A percentile compares a stretch with the other conserved stretches of the same genome.
Conservation (phyloP, 2,329 filamentous ascomycete species). For the Penicillium sp. region DNA sequence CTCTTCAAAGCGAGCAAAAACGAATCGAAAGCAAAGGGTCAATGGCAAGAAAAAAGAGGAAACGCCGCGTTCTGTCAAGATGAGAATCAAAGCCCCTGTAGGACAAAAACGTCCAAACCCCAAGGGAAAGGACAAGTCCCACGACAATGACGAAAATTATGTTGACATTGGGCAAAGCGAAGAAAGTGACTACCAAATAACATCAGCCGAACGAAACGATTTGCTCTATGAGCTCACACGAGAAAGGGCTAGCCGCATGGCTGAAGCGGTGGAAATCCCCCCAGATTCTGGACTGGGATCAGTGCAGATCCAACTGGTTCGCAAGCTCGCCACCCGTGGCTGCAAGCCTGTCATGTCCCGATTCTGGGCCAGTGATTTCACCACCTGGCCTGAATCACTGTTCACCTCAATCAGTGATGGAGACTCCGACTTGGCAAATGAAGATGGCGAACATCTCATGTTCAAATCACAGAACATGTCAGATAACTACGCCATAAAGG, state of each 20-base stretch:
- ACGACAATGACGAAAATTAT: neutral
- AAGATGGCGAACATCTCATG: slow-evolving; percentile 38
- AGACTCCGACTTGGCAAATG: neutral
- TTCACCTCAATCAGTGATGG: slow-evolving; percentile 41
- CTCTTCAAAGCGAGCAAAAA: neutral
- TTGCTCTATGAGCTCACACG: neutral
- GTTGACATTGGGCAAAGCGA: neutral
- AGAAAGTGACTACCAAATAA: neutral
- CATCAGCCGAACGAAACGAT: neutral
- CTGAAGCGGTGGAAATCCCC: slow-evolving; percentile 41
- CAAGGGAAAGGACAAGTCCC: neutral
- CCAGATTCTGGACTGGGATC: slow-evolving; percentile 48
- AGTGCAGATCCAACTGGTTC: slow-evolving; percentile 54
- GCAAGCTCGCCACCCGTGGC: slow-evolving; percentile 56
- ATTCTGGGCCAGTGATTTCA: slow-evolving; percentile 55
- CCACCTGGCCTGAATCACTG: slow-evolving; percentile 53
- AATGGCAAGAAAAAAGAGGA: neutral
- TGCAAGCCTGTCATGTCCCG: slow-evolving; percentile 56
- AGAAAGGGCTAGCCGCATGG: slow-evolving; percentile 32
- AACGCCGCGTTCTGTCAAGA: neutral
- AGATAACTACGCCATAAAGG: slow-evolving; percentile 54
- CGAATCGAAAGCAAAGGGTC: neutral
- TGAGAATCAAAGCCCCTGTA: neutral
- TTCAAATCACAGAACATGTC: slow-evolving; percentile 44
- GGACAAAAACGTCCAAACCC: neutral